Conservation (phyloP, 305 asterid species). For the Solanum hybrid region DNA sequence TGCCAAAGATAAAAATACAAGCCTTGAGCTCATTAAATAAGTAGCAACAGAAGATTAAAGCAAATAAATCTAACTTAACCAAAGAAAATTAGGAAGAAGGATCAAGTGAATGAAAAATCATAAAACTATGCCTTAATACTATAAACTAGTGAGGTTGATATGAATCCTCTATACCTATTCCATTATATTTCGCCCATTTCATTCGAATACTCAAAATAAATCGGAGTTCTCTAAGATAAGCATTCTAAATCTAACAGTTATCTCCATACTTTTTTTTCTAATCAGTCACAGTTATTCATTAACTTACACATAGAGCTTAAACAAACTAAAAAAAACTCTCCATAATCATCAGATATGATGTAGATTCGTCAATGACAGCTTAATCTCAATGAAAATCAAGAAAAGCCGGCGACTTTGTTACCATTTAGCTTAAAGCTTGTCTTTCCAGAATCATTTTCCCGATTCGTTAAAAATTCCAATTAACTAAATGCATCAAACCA, state of each 20-base stretch:
- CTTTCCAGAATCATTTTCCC: neutral
- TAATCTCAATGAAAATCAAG: neutral
- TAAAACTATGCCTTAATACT: neutral
- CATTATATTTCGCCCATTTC: neutral
- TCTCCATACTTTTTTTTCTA: neutral
- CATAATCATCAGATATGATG: neutral
- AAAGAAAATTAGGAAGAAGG: neutral
- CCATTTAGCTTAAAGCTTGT: neutral
- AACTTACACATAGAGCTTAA: neutral
- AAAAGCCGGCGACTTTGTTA: neutral
- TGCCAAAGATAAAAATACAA: constrained; percentile 24
- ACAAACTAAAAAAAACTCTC: neutral
- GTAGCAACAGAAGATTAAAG: neutral
- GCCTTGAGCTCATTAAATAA: neutral
- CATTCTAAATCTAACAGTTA: neutral
- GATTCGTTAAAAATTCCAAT: neutral
- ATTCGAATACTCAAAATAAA: neutral
- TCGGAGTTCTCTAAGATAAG: neutral
- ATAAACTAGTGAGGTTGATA: neutral
- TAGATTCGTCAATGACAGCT: neutral
- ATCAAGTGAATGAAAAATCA: neutral
- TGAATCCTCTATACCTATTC: neutral
- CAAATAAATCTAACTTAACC: neutral
- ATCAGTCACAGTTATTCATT: neutral
- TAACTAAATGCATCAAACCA: neutral